Evolutionary conservation across 192 early-diverging fungal species (phyloP).

Genomic region (Paraglomus brasilianum): DNA sequence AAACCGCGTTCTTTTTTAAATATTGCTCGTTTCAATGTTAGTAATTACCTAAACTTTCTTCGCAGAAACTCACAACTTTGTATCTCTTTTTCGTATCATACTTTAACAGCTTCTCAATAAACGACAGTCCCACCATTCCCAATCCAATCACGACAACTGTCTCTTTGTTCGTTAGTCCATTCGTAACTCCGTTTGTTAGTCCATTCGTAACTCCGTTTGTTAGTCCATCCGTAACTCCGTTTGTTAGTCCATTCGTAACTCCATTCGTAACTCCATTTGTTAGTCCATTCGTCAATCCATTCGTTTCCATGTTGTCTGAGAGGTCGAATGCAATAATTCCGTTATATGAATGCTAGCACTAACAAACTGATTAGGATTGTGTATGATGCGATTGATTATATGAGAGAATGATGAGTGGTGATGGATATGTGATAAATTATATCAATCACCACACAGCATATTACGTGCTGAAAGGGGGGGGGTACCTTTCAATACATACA

Average conservation of each 20-base stretch:
- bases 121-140: constrained; percentile 66
- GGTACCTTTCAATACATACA: too few relatives aligned
- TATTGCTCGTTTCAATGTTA: not conserved
- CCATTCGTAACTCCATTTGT: not conserved
- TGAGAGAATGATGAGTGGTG: too few relatives aligned
- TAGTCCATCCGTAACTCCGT: not conserved
- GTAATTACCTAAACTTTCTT: constrained; percentile 49
- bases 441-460: too few relatives aligned
- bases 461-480: too few relatives aligned
- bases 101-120: constrained; percentile 62
- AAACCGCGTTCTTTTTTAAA: not conserved
- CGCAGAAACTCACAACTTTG: constrained; percentile 52
- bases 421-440: too few relatives aligned
- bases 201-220: not conserved
- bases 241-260: not conserved
- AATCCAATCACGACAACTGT: constrained; percentile 60
- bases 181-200: not conserved
- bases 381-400: too few relatives aligned
- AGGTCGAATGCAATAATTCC: too few relatives aligned
- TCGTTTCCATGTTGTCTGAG: too few relatives aligned
- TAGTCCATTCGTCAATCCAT: too few relatives aligned
- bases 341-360: too few relatives aligned
- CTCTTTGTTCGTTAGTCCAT: not conserved
- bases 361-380: too few relatives aligned
- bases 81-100: constrained; percentile 50